Percentiles rank a stretch among this genome's conserved stretches.
These are phyloP conservation scores for Leccinum pachyderme DNA, from an alignment of 1,284 basidiomycete species.

Conservation along the genomic window DNA sequence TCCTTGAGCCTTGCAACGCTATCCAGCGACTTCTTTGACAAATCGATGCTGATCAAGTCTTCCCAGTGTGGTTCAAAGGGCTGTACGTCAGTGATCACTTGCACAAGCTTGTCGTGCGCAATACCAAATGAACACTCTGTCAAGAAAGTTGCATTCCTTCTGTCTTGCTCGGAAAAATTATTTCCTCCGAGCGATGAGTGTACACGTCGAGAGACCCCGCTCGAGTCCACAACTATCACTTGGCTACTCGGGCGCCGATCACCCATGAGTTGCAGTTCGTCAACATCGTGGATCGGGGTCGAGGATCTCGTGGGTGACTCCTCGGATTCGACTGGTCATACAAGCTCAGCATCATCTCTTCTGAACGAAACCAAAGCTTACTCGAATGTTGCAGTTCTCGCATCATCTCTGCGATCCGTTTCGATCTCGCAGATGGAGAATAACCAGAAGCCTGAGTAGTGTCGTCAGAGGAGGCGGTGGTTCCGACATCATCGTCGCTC, in stretches of 20 bases:
- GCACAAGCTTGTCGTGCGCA: slow-evolving; percentile 85
- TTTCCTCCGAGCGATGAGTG: slow-evolving; percentile 48
- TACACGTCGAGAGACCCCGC: slow-evolving; percentile 39
- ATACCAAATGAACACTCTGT: slow-evolving; percentile 95
- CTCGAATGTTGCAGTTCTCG: slow-evolving; percentile 66
- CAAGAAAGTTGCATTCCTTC: slow-evolving; percentile 77
- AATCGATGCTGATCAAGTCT: slow-evolving; percentile 70
- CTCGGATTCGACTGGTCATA: slow-evolving; percentile 38
- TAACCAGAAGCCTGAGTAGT: slow-evolving; percentile 31
- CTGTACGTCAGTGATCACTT: slow-evolving; percentile 92
- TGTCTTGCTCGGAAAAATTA: slow-evolving; percentile 30
- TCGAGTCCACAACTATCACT: slow-evolving; percentile 26
- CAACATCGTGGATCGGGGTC: slow-evolving; percentile 38
- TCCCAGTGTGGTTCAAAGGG: slow-evolving; percentile 98
- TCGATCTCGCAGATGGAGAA: slow-evolving; percentile 67
- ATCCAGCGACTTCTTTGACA: slow-evolving; percentile 79
- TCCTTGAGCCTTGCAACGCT: slow-evolving; percentile 92
- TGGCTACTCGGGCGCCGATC: slow-evolving; percentile 39
- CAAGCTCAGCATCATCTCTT: slow-evolving; percentile 5
- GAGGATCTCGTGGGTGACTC: slow-evolving; percentile 66
- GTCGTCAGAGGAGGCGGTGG: slow-evolving; percentile 28
- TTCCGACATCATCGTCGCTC: slow-evolving; percentile 38
- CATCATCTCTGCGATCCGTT: slow-evolving; percentile 77
- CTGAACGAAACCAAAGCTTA: slow-evolving; percentile 34
- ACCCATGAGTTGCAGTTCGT: slow-evolving; percentile 47